Conservation (phyloP, 1,139 yeast genomes). For the Kodamaea suecica region DNA sequence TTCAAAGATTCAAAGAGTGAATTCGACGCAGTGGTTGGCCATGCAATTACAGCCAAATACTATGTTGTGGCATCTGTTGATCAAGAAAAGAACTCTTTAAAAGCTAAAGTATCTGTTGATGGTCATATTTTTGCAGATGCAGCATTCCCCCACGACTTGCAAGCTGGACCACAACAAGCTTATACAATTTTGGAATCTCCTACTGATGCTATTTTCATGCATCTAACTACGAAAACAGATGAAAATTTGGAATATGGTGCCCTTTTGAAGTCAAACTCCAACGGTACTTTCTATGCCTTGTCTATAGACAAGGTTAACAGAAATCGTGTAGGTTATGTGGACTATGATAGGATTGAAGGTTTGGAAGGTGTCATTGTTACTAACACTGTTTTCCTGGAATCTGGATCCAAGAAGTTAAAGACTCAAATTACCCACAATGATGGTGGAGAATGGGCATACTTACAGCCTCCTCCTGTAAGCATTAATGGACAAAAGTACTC, state of each 20-base stretch:
- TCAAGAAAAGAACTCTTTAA: conserved; percentile 40
- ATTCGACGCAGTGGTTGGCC: conserved; percentile 59
- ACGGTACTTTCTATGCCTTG: conserved; percentile 87
- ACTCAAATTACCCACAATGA: conserved; percentile 84
- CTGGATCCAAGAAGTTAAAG: conserved; percentile 53
- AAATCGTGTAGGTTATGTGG: conserved; percentile 71
- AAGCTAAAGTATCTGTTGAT: conserved; percentile 75
- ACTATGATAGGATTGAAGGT: conserved; percentile 80
- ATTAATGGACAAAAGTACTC: conserved; percentile 55
- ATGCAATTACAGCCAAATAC: conserved; percentile 63
- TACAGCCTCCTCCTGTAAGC: conserved; percentile 66
- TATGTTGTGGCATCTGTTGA: conserved; percentile 65
- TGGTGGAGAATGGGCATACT: conserved; percentile 81
- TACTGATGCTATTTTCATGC: conserved; percentile 75
- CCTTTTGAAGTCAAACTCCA: conserved; percentile 86
- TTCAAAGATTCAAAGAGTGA: conserved; percentile 40
- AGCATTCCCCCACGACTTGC: conserved; percentile 67
- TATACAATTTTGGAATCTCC: conserved; percentile 80
- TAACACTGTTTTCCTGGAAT: conserved; percentile 61
- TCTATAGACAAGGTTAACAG: conserved; percentile 76
- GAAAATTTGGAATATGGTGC: conserved; percentile 66
- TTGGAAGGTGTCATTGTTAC: conserved; percentile 84
- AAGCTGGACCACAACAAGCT: conserved; percentile 66
- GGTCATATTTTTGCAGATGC: conserved; percentile 81
- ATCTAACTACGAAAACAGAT: conserved; percentile 64